Evolutionary conservation across 2,329 filamentous ascomycete species (phyloP).

Genomic region (Pseudogymnoascus sp.): DNA sequence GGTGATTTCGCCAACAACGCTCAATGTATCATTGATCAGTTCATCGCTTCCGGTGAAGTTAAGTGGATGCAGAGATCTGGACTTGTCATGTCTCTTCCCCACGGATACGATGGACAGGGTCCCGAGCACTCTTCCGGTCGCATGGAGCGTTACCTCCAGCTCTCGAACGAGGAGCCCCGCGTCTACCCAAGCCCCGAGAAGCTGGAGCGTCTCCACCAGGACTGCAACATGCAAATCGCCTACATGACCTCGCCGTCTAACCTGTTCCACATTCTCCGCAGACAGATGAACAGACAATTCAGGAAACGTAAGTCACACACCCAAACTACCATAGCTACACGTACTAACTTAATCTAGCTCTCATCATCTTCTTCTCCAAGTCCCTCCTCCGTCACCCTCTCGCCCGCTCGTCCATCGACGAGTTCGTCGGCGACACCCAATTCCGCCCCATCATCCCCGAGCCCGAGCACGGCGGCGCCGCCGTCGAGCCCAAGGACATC

Average conservation of each 20-base stretch:
- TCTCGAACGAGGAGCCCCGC: constrained; percentile 94
- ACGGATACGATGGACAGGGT: constrained; percentile 97
- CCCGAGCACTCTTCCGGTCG: constrained; percentile 97
- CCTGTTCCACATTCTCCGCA: constrained; percentile 88
- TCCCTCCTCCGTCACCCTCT: constrained; percentile 89
- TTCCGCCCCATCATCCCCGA: constrained; percentile 97
- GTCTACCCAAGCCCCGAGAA: constrained; percentile 83
- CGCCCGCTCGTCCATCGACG: constrained; percentile 79
- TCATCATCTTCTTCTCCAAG: constrained; percentile 98
- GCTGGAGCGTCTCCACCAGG: constrained; percentile 93
- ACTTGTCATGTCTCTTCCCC: constrained; percentile 89
- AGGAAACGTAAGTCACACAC: constrained; percentile 71
- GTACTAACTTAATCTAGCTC: constrained; percentile 44
- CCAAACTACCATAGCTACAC: constrained; percentile 8
- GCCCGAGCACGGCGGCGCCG: constrained; percentile 68
- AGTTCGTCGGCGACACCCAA: constrained; percentile 83
- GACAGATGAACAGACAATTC: constrained; percentile 99
- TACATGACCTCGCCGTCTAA: constrained; percentile 97
- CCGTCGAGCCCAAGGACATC: constrained; percentile 76
- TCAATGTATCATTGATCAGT: constrained; percentile 98
- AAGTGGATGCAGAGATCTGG: constrained; percentile 99
- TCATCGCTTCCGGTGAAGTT: constrained; percentile 91
- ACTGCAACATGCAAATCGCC: constrained; percentile 98
- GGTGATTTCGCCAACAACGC: constrained; percentile 99
- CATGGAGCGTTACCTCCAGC: constrained; percentile 93